A percentile compares a stretch with the other conserved stretches of the same genome.
Conservation (phyloP, 106 monocot species). For the Dendrobium officinale region DNA sequence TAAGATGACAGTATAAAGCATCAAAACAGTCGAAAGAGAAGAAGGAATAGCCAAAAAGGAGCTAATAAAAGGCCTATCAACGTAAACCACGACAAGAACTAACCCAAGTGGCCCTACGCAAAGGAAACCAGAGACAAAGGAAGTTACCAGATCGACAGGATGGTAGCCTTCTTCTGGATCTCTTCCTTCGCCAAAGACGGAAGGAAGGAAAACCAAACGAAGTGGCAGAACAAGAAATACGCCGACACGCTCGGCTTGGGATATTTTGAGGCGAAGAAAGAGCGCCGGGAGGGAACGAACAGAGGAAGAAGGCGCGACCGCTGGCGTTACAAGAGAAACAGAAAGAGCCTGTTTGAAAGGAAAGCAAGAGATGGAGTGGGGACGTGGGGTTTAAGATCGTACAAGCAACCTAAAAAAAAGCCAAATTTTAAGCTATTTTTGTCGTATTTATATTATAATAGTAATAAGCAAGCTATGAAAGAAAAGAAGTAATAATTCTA, state of each 20-base stretch:
- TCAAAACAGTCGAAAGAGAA: neutral
- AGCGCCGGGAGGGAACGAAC: neutral
- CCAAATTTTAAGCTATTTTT: neutral
- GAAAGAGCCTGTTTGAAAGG: neutral
- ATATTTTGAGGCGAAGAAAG: neutral
- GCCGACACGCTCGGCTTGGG: neutral
- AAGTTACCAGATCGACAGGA: neutral
- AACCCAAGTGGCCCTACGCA: neutral
- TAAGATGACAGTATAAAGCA: neutral
- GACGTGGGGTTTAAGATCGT: neutral
- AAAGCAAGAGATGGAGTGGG: slow-evolving; percentile 8
- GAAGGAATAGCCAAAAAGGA: neutral
- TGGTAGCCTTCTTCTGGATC: neutral
- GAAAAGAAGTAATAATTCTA: no score
- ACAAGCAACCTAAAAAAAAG: neutral
- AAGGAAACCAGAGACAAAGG: neutral
- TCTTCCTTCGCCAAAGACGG: neutral
- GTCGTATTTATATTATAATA: neutral
- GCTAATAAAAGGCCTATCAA: neutral
- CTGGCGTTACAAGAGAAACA: no score
- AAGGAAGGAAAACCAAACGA: neutral
- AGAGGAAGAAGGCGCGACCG: neutral
- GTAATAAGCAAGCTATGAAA: no score
- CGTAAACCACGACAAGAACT: neutral
- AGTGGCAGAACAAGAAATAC: neutral